Evolutionary conservation across 805 yeast genomes (phyloP).

Genomic region (Spathaspora gorwiae): DNA sequence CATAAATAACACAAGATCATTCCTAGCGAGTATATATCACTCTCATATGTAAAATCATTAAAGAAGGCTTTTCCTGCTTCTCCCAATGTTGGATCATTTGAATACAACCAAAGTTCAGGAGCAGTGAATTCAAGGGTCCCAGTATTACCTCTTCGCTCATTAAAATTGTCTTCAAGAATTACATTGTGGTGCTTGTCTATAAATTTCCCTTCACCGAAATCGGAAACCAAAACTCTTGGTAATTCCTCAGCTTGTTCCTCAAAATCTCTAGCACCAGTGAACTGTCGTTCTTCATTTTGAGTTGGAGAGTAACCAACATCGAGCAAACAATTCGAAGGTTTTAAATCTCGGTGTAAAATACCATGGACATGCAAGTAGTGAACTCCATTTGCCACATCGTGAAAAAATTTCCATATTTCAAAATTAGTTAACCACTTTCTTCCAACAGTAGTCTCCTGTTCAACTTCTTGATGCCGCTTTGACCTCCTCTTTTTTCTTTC

Average conservation of each 20-base stretch:
- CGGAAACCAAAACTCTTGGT: slow-evolving; percentile 78
- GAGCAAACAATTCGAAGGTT: slow-evolving; percentile 82
- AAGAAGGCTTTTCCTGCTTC: slow-evolving; percentile 32
- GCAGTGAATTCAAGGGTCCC: slow-evolving; percentile 88
- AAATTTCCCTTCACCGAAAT: slow-evolving; percentile 84
- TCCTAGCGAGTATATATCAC: slow-evolving; percentile 82
- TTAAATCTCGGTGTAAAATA: slow-evolving; percentile 82
- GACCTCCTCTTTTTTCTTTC: slow-evolving; percentile 23
- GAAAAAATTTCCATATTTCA: slow-evolving; percentile 66
- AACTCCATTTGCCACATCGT: slow-evolving; percentile 67
- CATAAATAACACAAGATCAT: slow-evolving; percentile 75
- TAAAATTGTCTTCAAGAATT: slow-evolving; percentile 3
- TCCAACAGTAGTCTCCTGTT: neutral
- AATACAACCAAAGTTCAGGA: slow-evolving; percentile 61
- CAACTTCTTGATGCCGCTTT: neutral
- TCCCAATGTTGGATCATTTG: slow-evolving; percentile 15
- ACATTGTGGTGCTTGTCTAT: slow-evolving; percentile 46
- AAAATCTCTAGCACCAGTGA: slow-evolving; percentile 6
- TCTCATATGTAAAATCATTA: slow-evolving; percentile 60
- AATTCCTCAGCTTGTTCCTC: slow-evolving; percentile 22
- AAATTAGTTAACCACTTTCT: slow-evolving; percentile 40
- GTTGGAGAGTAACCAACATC: slow-evolving; percentile 25
- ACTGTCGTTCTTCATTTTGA: neutral
- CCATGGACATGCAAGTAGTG: slow-evolving; percentile 67
- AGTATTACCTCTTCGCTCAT: slow-evolving; percentile 73